Evolutionary conservation across 2,329 filamentous ascomycete genomes (phyloP), one percentile per base, ranked within the genome.

Genomic region (Neofusicoccum laricinum): DNA sequence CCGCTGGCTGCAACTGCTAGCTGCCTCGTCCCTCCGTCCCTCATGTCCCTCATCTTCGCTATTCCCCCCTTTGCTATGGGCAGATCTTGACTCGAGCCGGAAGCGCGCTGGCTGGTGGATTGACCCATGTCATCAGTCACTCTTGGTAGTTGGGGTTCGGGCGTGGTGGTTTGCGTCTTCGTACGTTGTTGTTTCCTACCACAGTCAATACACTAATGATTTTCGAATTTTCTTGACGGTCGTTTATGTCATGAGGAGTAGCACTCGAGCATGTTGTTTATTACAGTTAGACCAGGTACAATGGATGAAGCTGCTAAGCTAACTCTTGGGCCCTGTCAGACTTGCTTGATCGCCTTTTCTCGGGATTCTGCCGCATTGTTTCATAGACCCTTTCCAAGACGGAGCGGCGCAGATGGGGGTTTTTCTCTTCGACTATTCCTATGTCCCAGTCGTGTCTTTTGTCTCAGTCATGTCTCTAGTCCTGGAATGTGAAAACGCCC

Each of bases 1-100:
- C 82, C 62, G 83, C 82, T 19, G 83, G 81, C 66, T 91, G 88
- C 80, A 86, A 87, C 73, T 90, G 88, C 76, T 91, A 83, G 79
- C 71, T 21, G 12, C 7, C 25, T 30, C 25, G 5, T 58, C 43
- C 17, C 41, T 25, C 25, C 19, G 40, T 48, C 36, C 36, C 36
- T 38, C 36, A 38, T 30, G 30, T 63, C 48, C 38, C 57, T 61
- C 57, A 55, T 55, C 43, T 64, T 58, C 51, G 50, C 40, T 64
- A 58, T 64, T 64, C 62, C 62, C 62, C 50, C 62, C 43, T 64
- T 64, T 64, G 61, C 48, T 63, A 34, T 51, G 49, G 59, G 41
- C 48, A 45, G 59, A 43, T 43, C 59, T 41, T 32, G 38, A 36
- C 48, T 43, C 46, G 59, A 55, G 61, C 46, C 21, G 59, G 49